A percentile compares a stretch with the other conserved stretches of the same genome.
phyloP scores from a whole-genome alignment of 768 basidiomycete genomes.

The Butyriboletus loyo region DNA sequence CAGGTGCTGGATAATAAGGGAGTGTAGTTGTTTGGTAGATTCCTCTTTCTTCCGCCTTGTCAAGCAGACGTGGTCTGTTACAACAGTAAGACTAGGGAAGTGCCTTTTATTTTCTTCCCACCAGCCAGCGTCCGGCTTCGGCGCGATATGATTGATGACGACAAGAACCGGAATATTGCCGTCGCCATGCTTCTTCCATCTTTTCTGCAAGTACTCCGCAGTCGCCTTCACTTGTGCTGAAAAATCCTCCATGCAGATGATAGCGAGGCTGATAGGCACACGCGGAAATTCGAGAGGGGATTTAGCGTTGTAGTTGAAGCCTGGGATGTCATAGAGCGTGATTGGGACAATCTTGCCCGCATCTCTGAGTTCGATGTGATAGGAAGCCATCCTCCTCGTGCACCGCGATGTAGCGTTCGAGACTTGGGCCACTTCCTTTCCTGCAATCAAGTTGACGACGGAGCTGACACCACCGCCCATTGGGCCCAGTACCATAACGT shows the following conservation, averaged over 20 bases:
- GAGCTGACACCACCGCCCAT: slow-evolving; percentile 28
- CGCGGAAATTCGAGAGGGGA: slow-evolving; percentile 19
- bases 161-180: slow-evolving; percentile 18
- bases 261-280: slow-evolving; percentile 20
- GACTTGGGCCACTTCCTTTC: slow-evolving; percentile 16
- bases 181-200: slow-evolving; percentile 16
- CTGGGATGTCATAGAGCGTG: slow-evolving; percentile 24
- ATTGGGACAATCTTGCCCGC: slow-evolving; percentile 6
- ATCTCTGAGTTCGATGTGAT: slow-evolving; percentile 16
- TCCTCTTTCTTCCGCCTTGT: slow-evolving; percentile 15
- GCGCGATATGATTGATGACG: slow-evolving; percentile 21
- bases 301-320: slow-evolving; percentile 16
- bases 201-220: slow-evolving; percentile 14
- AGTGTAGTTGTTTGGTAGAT: slow-evolving; percentile 17
- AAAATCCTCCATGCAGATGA: slow-evolving; percentile 23
- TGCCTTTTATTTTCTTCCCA: slow-evolving; percentile 24
- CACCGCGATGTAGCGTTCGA: slow-evolving; percentile 18
- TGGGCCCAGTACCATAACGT: slow-evolving; percentile 26
- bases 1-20: slow-evolving; percentile 16
- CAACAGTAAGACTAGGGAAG: slow-evolving; percentile 12
- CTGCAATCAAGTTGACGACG: slow-evolving; percentile 30
- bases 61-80: slow-evolving; percentile 19
- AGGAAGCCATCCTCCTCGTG: slow-evolving; percentile 15
- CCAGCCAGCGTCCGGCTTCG: slow-evolving; percentile 18
- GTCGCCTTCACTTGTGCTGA: slow-evolving; percentile 20